Base-by-base conservation (phyloP, 352 stramenopile genomes). In the Achlya hypogyna region DNA sequence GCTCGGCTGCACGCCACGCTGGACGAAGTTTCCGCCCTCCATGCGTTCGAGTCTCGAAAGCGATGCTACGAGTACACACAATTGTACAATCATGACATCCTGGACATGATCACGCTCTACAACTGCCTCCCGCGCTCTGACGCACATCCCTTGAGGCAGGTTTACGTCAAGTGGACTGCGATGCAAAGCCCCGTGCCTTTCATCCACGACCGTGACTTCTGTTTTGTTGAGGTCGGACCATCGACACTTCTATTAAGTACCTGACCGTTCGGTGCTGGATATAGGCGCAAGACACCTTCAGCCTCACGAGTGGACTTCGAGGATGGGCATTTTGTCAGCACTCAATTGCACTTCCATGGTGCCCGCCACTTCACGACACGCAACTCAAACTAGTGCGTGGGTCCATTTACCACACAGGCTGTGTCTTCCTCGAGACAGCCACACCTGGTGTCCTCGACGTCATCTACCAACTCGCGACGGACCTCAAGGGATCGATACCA, bases 281-380 rank as follows among this genome's bases (percentile, higher is more conserved):
- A 42, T 45, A 45, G 38, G 38, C 38, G 6, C 53, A 62, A 29
- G 53, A 62, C 16, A 32, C 34, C 2, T 62, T 62, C 29, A 43
- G 10, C 25, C 23, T 62, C 8, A 32, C 34, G 4, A n/a, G 38
- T 18, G 53, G 53, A 2, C 53, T 29, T 9, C 14, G 22, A 31
- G 53, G 53, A 12, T 62, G 53, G 53, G 53, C 53, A 16, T 62
- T 34, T 31, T 62, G 53, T 20, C 53, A 62, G 34, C 53, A 62
- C n/a, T 62, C 53, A 25, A 62, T 62, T 23, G 53, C 53, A 18
- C 53, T 62, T 2, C 31, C 53, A 12, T 62, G 25, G 12, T 43
- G 27, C 25, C 53, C 53, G 34, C 53, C 53, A 6, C 53, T 45
- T 12, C 2, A 29, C n/a, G 18, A 45, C 31, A 45, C 29, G 31